phyloP scores from a whole-genome alignment of 257 asterid genomes.

The Ligustrum vulgare region DNA sequence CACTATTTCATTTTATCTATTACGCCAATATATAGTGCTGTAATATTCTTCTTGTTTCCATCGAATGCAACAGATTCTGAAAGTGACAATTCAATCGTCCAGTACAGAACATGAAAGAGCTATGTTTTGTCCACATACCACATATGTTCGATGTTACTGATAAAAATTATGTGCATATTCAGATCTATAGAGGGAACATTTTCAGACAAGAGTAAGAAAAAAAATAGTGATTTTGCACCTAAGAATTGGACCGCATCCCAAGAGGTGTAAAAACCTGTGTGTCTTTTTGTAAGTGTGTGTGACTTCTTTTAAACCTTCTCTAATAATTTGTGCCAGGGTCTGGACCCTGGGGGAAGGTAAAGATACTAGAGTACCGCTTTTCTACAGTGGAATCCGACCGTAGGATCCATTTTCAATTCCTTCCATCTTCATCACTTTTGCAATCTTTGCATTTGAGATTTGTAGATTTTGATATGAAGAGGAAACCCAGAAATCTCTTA shows the following conservation, averaged over 20 bases:
- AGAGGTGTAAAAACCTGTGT: conserved; percentile 36
- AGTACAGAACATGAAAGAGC: background rate
- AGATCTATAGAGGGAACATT: background rate
- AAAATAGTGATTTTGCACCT: background rate
- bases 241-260: conserved; percentile 43
- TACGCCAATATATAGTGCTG: background rate
- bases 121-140: conserved; percentile 3
- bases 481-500: too few relatives aligned
- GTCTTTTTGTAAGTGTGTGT: background rate
- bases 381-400: too few relatives aligned
- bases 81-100: background rate
- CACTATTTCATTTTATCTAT: background rate
- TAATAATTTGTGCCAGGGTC: background rate
- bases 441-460: too few relatives aligned
- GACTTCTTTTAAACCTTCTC: conserved; percentile 13
- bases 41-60: background rate
- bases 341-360: background rate
- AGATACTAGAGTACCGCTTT: too few relatives aligned
- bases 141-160: background rate
- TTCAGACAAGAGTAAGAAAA: background rate
- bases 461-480: too few relatives aligned
- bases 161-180: background rate
- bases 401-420: too few relatives aligned
- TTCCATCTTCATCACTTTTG: too few relatives aligned
- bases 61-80: background rate